Base-by-base conservation (phyloP, 2,329 filamentous ascomycete genomes). In the Epichloe typhina region DNA sequence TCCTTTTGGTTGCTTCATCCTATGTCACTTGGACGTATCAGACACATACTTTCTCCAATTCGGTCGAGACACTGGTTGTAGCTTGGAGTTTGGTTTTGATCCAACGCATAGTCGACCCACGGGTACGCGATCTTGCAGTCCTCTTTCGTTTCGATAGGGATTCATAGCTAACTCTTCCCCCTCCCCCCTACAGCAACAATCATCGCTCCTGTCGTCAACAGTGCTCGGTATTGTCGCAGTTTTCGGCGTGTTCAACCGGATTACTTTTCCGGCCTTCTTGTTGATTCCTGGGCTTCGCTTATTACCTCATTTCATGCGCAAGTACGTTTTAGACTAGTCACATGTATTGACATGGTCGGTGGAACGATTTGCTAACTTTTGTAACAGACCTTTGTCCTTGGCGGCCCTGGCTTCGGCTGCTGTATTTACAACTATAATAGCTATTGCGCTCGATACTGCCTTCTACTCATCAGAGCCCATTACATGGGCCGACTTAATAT, bases 11-110 rank as follows among this genome's bases (percentile, higher is more conserved):
- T 54, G 89, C 91, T 44, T 97, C 91, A 31, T 96, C 89, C 26
- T 98, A 97, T 69, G 91, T 96, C 59, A 98, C 93, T 46, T 98
- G 93, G 91, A 96, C 91, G 43, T 95, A 91, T 70, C 93, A 98
- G 69, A 93, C 88, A 17, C 93, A 98, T 69, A 97, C 93, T 12
- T 97, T 98, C 67, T 97, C 91, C 55, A 98, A 98, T 69, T 94
- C 91, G 54, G 79, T 97, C 57, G 93, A 98, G 72, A 97, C 93
- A 3, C 73, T 98, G 59, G 77, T 91, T 47, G 89, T 98, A 48
- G 80, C 88, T 50, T 98, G 93, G 93, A 90, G 86, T 62, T 70
- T 98, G 66, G 90, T 97, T 46, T 71, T 98, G 65, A 90, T 96
- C 54, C 82, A 87, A 66, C 83, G 91, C 64, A 93, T 97, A 58